phyloP scores from a whole-genome alignment of 1,139 yeast genomes.

The Lodderomyces pseudojiufengensis region DNA sequence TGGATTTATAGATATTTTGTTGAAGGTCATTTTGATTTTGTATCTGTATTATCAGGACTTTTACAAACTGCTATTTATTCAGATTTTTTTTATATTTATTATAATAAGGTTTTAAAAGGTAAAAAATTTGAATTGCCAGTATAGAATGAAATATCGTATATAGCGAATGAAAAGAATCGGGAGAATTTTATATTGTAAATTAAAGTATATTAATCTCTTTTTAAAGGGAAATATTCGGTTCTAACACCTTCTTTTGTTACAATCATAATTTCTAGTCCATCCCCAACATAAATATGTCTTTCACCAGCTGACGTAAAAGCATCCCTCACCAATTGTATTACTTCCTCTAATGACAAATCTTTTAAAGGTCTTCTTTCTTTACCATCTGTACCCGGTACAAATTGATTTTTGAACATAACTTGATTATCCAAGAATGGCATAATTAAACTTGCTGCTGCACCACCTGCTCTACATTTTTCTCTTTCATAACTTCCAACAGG shows the following conservation, averaged over 20 bases:
- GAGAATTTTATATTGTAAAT: too few relatives aligned
- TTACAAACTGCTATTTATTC: slow-evolving; percentile 85
- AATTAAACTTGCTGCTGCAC: slow-evolving; percentile 92
- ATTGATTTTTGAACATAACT: slow-evolving; percentile 91
- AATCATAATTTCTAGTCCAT: slow-evolving; percentile 83
- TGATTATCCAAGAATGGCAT: slow-evolving; percentile 98
- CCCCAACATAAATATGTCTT: slow-evolving; percentile 98
- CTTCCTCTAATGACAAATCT: slow-evolving; percentile 77
- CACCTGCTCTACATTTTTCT: slow-evolving; percentile 97
- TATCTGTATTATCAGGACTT: slow-evolving; percentile 75
- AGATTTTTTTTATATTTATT: slow-evolving; percentile 92
- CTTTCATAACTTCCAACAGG: slow-evolving; percentile 98
- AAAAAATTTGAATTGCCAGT: slow-evolving; percentile 78
- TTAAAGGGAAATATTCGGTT: slow-evolving; percentile 78
- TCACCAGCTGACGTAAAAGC: slow-evolving; percentile 96
- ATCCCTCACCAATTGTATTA: slow-evolving; percentile 80
- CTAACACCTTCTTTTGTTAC: slow-evolving; percentile 92
- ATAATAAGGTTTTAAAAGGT: slow-evolving; percentile 74
- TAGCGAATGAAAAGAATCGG: too few relatives aligned
- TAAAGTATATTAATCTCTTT: slow-evolving; percentile 62
- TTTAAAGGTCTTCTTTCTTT: slow-evolving; percentile 56
- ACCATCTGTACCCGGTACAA: slow-evolving; percentile 72
- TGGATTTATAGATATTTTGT: slow-evolving; percentile 85
- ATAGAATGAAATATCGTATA: slow-evolving; percentile 18
- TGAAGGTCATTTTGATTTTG: slow-evolving; percentile 65